These are phyloP conservation scores for Amborella trichopoda DNA, from an alignment of 164 flowering plant species.

Conservation along the genomic window DNA sequence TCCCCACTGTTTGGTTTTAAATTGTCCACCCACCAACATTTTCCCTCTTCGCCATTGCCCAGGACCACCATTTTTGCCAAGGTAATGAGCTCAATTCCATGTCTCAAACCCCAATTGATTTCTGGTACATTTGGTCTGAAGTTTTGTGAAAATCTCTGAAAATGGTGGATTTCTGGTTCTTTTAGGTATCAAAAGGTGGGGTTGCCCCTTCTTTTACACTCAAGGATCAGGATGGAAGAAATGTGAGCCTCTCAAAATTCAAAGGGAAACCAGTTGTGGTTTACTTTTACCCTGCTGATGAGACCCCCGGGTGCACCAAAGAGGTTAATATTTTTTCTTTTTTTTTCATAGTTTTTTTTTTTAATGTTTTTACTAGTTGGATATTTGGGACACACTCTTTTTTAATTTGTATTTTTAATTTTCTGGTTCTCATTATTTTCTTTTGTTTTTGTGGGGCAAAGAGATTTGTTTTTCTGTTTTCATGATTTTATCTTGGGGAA, in stretches of 20 bases:
- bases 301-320: constrained; percentile 95
- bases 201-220: constrained; percentile 64
- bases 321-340: constrained; percentile 32
- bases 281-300: constrained; percentile 97
- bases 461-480: too few relatives aligned
- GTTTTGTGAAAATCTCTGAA: neutral
- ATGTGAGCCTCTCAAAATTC: constrained; percentile 63
- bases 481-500: too few relatives aligned
- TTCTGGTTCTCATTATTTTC: neutral
- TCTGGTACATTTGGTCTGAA: too few relatives aligned
- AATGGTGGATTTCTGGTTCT: neutral
- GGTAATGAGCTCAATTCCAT: too few relatives aligned
- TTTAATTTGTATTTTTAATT: neutral
- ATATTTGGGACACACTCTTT: neutral
- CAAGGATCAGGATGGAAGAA: constrained; percentile 87
- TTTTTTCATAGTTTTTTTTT: neutral
- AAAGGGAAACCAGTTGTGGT: constrained; percentile 93
- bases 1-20: too few relatives aligned
- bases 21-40: too few relatives aligned
- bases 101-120: too few relatives aligned
- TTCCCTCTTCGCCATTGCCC: too few relatives aligned
- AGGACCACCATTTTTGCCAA: too few relatives aligned
- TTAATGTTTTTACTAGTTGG: neutral
- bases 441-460: neutral
- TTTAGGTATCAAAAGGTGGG: constrained; percentile 58